Percentiles rank a stretch among this genome's conserved stretches.
Evolutionary conservation across 2,329 filamentous ascomycete species (phyloP).

Genomic region (Chaetomium olivaceum): DNA sequence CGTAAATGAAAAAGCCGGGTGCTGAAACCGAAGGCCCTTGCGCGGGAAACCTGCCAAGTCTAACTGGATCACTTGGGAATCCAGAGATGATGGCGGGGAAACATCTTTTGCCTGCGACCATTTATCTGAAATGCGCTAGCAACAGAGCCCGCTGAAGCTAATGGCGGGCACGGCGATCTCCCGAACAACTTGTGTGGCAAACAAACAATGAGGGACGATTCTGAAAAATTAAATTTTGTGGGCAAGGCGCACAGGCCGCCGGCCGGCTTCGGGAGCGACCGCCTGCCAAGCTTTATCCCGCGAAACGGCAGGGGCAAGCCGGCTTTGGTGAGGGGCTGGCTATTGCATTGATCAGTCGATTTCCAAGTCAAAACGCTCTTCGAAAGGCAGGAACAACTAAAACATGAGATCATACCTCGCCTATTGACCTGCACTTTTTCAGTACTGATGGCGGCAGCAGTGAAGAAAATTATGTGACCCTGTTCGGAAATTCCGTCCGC

Average conservation of each 20-base stretch:
- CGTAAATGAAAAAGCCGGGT: constrained; percentile 7
- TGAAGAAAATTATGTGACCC: not conserved
- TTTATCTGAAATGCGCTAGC: constrained; percentile 2
- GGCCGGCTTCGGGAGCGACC: constrained; percentile 17
- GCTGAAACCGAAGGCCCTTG: constrained; percentile 20
- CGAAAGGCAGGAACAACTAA: not conserved
- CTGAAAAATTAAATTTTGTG: not conserved
- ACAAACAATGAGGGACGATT: not conserved
- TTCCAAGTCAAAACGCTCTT: not conserved
- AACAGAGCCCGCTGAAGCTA: not conserved
- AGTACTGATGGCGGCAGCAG: not conserved
- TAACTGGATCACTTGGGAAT: not conserved
- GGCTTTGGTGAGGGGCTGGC: not conserved
- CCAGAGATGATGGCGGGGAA: not conserved
- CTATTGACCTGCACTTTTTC: not conserved
- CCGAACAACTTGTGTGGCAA: constrained; percentile 12
- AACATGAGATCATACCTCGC: no score
- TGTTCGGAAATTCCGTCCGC: not conserved
- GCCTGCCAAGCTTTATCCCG: constrained; percentile 24
- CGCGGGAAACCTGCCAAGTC: constrained; percentile 2
- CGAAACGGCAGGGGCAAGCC: constrained; percentile 6
- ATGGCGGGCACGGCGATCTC: constrained; percentile 26
- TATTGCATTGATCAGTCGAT: not conserved
- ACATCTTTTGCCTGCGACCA: not conserved
- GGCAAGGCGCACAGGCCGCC: constrained; percentile 3